These are phyloP conservation scores for Rauvolfia tetraphylla DNA, from an alignment of 257 asterid species.

Conservation along the genomic window DNA sequence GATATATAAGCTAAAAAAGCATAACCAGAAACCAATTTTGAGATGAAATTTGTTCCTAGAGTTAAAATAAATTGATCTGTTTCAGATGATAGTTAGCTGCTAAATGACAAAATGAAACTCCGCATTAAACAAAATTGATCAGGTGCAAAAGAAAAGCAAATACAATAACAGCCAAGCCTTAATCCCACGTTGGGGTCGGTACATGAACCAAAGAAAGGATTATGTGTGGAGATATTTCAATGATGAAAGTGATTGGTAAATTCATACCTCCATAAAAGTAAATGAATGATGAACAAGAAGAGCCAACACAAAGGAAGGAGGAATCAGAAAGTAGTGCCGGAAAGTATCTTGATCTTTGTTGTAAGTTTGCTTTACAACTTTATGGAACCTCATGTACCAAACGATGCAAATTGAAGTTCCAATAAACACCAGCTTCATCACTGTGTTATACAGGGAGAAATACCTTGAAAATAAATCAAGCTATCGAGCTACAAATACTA, in stretches of 20 bases:
- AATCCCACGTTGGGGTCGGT: no score
- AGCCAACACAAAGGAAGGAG: constrained; percentile 39
- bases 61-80: background rate
- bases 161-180: no score
- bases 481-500: constrained; percentile 43
- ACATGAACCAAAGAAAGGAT: no score
- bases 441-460: constrained; percentile 39
- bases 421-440: constrained; percentile 48
- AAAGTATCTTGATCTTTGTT: constrained; percentile 40
- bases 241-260: background rate
- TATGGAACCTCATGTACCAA: constrained; percentile 52
- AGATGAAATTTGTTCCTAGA: background rate
- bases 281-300: constrained; percentile 35
- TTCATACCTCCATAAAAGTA: constrained; percentile 38
- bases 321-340: constrained; percentile 34
- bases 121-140: no score
- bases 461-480: constrained; percentile 40
- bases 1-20: background rate
- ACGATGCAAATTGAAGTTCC: constrained; percentile 42
- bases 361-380: constrained; percentile 50
- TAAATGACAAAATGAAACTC: background rate
- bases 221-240: background rate
- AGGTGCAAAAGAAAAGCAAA: background rate
- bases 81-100: background rate
- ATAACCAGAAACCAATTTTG: background rate